Evolutionary conservation across 768 basidiomycete species (phyloP).

Genomic region (Termitomyces sp.): DNA sequence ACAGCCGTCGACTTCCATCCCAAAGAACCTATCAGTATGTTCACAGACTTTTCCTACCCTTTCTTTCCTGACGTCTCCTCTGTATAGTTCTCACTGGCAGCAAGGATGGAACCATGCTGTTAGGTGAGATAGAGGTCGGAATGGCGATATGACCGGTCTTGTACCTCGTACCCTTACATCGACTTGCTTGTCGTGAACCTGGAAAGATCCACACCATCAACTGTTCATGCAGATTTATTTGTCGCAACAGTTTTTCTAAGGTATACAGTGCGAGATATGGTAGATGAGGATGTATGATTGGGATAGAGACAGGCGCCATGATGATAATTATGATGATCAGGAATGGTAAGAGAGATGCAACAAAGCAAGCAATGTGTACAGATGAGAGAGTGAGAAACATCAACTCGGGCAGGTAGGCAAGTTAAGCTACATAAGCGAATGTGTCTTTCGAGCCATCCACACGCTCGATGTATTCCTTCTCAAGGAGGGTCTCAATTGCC

Average conservation of each 20-base stretch:
- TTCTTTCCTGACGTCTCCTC: not conserved
- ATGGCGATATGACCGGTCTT: constrained; percentile 29
- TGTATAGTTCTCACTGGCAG: constrained; percentile 78
- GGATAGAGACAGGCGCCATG: not conserved
- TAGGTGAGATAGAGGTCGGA: constrained; percentile 84
- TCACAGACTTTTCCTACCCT: not conserved
- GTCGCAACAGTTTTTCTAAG: not conserved
- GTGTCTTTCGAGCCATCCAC: constrained; percentile 90
- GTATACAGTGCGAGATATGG: constrained; percentile 8
- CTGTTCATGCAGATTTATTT: not conserved
- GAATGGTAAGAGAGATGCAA: not conserved
- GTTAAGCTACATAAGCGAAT: constrained; percentile 71
- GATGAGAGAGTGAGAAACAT: not conserved
- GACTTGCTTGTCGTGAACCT: not conserved
- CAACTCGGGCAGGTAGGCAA: not conserved
- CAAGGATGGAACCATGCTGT: constrained; percentile 88
- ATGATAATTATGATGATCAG: not conserved
- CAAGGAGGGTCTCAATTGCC: constrained; percentile 90
- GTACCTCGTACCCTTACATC: no score
- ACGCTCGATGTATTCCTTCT: constrained; percentile 98
- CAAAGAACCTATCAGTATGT: constrained; percentile 89
- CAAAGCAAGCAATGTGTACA: constrained; percentile 5
- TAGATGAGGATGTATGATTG: not conserved
- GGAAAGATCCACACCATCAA: not conserved
- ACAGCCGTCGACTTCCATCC: constrained; percentile 96